Evolutionary conservation across 192 early-diverging fungal genomes (phyloP).

Genomic region (Lobosporangium transversale): DNA sequence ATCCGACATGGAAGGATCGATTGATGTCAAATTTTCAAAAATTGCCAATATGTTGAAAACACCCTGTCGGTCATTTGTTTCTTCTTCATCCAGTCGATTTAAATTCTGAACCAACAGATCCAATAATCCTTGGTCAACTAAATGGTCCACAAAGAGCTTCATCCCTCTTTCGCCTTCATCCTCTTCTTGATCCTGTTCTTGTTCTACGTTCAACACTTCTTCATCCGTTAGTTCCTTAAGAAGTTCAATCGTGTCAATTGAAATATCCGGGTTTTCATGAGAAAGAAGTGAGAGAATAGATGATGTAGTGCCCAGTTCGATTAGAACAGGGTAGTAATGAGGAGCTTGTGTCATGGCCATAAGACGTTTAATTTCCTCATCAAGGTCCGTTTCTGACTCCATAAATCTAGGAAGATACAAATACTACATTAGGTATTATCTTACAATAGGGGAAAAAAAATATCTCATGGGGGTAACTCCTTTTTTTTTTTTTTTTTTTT

Average conservation of each 20-base stretch:
- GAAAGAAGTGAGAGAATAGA: conserved; percentile 80
- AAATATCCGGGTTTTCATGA: conserved; percentile 97
- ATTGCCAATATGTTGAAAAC: conserved; percentile 87
- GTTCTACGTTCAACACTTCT: conserved; percentile 70
- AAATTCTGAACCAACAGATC: conserved; percentile 86
- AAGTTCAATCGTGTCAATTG: conserved; percentile 83
- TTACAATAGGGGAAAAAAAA: not conserved
- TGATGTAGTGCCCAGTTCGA: conserved; percentile 71
- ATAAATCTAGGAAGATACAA: conserved; percentile 70
- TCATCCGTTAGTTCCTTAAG: conserved; percentile 95
- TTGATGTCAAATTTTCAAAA: conserved; percentile 86
- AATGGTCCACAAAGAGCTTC: conserved; percentile 70
- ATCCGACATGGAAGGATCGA: conserved; percentile 75
- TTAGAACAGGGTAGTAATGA: conserved; percentile 77
- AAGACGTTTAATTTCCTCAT: conserved; percentile 87
- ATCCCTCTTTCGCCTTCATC: conserved; percentile 64
- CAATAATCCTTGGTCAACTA: conserved; percentile 77
- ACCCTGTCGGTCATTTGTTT: conserved; percentile 83
- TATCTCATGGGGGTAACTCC: too few species aligned
- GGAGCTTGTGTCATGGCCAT: conserved; percentile 81
- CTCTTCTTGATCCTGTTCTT: conserved; percentile 67
- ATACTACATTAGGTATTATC: not conserved
- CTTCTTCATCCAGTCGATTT: conserved; percentile 76
- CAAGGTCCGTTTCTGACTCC: conserved; percentile 95
- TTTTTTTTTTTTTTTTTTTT: too few species aligned